Conservation (phyloP, 176 grass and related monocot species). For the Rhynchospora breviuscula region DNA sequence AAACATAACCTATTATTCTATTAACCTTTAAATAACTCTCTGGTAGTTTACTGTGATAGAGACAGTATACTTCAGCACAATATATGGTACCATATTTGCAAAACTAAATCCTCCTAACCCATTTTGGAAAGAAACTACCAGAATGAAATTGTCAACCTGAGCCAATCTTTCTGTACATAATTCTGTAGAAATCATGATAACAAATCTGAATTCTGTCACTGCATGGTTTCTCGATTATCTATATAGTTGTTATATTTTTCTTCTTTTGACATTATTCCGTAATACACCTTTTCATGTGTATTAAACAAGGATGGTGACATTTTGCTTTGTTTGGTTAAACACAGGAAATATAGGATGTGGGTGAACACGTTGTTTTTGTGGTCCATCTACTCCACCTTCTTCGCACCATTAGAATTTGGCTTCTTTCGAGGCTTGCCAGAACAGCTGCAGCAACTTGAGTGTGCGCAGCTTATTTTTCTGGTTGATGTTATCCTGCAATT, state of each 20-base stretch:
- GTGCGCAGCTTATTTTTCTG: constrained; percentile 70
- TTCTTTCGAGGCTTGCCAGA: constrained; percentile 75
- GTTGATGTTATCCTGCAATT: constrained; percentile 66
- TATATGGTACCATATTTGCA: neutral
- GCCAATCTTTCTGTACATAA: neutral
- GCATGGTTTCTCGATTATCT: neutral
- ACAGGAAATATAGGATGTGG: constrained; percentile 74
- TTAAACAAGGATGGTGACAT: neutral
- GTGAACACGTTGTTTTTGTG: constrained; percentile 52
- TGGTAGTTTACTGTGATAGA: neutral
- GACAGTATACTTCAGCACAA: neutral
- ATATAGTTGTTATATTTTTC: neutral
- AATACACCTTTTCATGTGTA: neutral
- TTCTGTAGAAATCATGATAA: neutral
- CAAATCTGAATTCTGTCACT: constrained; percentile 16
- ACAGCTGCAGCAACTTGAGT: constrained; percentile 57
- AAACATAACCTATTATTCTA: neutral
- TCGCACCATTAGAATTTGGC: constrained; percentile 75
- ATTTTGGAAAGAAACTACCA: neutral
- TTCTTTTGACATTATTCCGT: neutral
- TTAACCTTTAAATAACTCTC: neutral
- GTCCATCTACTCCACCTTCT: constrained; percentile 86
- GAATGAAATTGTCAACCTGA: neutral
- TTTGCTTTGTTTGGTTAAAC: neutral
- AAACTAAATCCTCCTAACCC: neutral